Conservation (phyloP, 768 basidiomycete species). For the Lactifluus echinatus region DNA sequence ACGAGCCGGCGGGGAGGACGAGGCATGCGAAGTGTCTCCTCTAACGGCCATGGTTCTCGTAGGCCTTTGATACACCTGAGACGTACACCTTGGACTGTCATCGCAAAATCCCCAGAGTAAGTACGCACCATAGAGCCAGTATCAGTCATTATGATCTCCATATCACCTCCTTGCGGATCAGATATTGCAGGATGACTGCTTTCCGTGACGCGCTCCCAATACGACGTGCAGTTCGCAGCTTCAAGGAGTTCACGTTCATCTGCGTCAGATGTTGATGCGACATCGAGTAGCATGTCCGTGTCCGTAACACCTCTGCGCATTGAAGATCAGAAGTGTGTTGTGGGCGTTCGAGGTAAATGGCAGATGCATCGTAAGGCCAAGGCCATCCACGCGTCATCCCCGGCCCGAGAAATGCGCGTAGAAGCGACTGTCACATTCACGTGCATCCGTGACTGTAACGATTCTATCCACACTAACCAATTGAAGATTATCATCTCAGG, state of each 20-base stretch:
- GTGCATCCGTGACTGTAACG: neutral
- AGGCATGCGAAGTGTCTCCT: neutral
- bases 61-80: neutral
- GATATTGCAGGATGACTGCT: neutral
- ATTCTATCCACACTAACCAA: too few relatives aligned
- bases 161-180: neutral
- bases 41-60: neutral
- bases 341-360: neutral
- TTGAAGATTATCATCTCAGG: too few relatives aligned
- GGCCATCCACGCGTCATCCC: neutral
- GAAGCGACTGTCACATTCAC: conserved; percentile 6
- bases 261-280: conserved; percentile 11
- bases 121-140: neutral
- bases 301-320: neutral
- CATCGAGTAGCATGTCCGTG: conserved; percentile 1
- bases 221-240: neutral
- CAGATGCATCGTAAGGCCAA: neutral
- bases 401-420: neutral
- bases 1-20: neutral
- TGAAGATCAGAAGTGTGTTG: neutral
- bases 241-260: conserved; percentile 17
- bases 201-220: conserved; percentile 11
- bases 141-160: neutral
- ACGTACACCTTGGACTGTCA: conserved; percentile 5
- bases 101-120: neutral